These are phyloP conservation scores for Neofusicoccum kwambonambiense DNA, from an alignment of 2,329 filamentous ascomycete species.

Conservation along the genomic window DNA sequence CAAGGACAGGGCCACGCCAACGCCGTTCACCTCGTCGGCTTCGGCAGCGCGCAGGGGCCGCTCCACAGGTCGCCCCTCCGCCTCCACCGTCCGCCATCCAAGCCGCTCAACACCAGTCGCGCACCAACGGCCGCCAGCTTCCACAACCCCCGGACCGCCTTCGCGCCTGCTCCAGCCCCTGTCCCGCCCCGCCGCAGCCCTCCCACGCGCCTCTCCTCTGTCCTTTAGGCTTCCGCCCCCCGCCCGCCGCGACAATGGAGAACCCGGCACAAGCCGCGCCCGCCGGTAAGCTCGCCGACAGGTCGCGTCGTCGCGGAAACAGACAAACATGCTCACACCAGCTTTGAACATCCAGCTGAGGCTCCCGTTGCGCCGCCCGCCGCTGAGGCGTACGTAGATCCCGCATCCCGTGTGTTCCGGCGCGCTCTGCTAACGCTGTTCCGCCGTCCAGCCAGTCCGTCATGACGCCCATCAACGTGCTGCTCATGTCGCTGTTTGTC, in stretches of 20 bases:
- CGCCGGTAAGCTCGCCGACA: slow-evolving; percentile 12
- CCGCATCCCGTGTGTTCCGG: background rate
- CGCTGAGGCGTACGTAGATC: slow-evolving; percentile 42
- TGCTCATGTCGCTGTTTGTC: slow-evolving; percentile 59
- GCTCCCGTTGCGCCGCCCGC: slow-evolving; percentile 55
- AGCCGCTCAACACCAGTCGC: background rate
- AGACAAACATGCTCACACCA: background rate
- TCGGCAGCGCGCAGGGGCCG: background rate
- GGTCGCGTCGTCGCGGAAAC: background rate
- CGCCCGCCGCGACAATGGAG: background rate
- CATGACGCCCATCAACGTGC: slow-evolving; percentile 60
- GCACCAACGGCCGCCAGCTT: background rate
- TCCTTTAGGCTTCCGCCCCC: background rate
- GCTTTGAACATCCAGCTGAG: slow-evolving; percentile 18
- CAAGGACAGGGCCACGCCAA: background rate
- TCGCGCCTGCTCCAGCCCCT: background rate
- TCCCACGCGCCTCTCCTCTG: background rate
- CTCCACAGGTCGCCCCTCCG: background rate
- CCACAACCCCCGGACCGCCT: background rate
- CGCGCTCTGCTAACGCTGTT: background rate
- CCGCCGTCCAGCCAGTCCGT: slow-evolving; percentile 48
- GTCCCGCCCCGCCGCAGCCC: background rate
- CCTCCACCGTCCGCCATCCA: background rate
- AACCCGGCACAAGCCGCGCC: slow-evolving; percentile 6
- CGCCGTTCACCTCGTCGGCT: background rate